Conservation (phyloP, 805 yeast species). For the Pichia manshurica region DNA sequence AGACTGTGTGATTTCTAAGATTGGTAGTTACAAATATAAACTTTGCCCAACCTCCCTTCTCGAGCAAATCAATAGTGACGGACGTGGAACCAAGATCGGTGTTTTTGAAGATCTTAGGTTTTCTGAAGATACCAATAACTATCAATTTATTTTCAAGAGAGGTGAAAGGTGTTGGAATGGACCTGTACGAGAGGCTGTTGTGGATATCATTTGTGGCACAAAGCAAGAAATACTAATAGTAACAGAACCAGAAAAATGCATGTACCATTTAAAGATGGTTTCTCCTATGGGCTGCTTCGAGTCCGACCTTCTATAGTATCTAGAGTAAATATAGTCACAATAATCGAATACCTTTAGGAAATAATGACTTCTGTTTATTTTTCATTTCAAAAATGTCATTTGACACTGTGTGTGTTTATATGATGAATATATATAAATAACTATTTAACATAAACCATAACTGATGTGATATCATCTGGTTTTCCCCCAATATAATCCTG, state of each 20-base stretch:
- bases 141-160: slow-evolving; percentile 34
- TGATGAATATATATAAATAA: background rate
- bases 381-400: no score
- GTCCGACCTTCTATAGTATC: slow-evolving; percentile 13
- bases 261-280: slow-evolving; percentile 49
- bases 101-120: slow-evolving; percentile 19
- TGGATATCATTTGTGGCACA: slow-evolving; percentile 63
- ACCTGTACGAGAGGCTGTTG: slow-evolving; percentile 67
- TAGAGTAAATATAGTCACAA: no score
- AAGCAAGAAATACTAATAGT: slow-evolving; percentile 53
- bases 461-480: slow-evolving; percentile 88
- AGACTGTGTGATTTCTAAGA: slow-evolving; percentile 38
- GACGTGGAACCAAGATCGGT: slow-evolving; percentile 50
- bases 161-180: slow-evolving; percentile 96
- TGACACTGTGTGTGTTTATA: background rate
- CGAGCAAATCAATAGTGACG: slow-evolving; percentile 46
- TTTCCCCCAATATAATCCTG: slow-evolving; percentile 83
- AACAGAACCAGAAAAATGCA: slow-evolving; percentile 85
- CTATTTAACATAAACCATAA: slow-evolving; percentile 56
- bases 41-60: slow-evolving; percentile 53
- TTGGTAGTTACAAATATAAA: slow-evolving; percentile 69
- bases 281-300: slow-evolving; percentile 43
- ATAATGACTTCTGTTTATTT: no score
- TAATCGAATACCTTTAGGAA: no score
- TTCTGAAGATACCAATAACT: slow-evolving; percentile 13